Evolutionary conservation across 2,329 filamentous ascomycete genomes (phyloP).

Genomic region (Diplodia sapinea): DNA sequence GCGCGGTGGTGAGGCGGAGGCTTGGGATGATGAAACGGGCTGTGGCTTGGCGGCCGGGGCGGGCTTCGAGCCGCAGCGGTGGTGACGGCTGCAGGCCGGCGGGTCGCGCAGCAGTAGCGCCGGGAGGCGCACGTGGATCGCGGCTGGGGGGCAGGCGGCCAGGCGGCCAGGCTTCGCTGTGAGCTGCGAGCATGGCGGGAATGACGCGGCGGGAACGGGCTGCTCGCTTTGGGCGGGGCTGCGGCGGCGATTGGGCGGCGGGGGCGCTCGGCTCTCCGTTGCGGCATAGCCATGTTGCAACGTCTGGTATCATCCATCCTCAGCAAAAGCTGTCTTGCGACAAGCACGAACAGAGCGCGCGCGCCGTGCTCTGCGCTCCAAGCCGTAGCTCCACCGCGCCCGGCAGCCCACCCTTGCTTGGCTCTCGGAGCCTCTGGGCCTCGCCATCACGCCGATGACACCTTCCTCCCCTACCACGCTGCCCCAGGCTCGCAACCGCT

Average conservation of each 20-base stretch:
- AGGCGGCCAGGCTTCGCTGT: too few species aligned
- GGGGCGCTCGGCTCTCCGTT: conserved; percentile 28
- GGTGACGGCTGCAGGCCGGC: conserved; percentile 1
- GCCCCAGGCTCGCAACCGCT: conserved; percentile 29
- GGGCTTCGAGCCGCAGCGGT: conserved; percentile 27
- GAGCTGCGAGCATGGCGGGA: neutral
- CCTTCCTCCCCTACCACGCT: conserved; percentile 40
- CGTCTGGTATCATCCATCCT: conserved; percentile 29
- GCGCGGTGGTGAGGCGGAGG: neutral
- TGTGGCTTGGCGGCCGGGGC: conserved; percentile 14
- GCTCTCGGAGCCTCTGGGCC: conserved; percentile 13
- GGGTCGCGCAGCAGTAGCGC: conserved; percentile 27
- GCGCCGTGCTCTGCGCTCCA: conserved; percentile 10
- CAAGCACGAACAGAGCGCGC: conserved; percentile 18
- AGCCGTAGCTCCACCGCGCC: conserved; percentile 18
- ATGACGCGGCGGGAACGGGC: conserved; percentile 10
- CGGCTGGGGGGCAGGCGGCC: conserved; percentile 1
- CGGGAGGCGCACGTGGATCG: conserved; percentile 29
- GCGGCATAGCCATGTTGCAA: conserved; percentile 30
- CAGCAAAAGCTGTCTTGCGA: conserved; percentile 25
- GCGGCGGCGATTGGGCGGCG: conserved; percentile 16
- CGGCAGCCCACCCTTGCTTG: conserved; percentile 28
- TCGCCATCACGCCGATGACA: conserved; percentile 45
- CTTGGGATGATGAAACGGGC: conserved; percentile 13
- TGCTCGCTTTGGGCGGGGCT: neutral